phyloP scores from a whole-genome alignment of 2,329 filamentous ascomycete species.

The Clonostachys chloroleuca region DNA sequence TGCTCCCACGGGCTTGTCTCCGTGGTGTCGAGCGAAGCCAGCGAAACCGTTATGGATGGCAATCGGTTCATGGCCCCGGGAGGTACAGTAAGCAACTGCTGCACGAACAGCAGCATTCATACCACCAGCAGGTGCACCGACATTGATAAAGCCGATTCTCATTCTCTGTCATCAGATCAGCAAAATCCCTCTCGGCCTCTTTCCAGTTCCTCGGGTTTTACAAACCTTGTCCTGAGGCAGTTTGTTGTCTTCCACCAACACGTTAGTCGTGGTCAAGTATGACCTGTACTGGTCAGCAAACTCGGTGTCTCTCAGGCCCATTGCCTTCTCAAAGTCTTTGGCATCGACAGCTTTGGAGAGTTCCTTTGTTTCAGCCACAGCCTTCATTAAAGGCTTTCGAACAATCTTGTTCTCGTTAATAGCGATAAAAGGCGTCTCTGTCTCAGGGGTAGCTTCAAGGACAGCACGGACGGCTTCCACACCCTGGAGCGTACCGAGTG shows the following conservation, averaged over 20 bases:
- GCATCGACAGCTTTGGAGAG: slow-evolving; percentile 77
- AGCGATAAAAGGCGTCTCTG: slow-evolving; percentile 89
- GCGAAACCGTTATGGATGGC: slow-evolving; percentile 97
- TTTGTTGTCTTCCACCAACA: slow-evolving; percentile 62
- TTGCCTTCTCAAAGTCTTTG: slow-evolving; percentile 83
- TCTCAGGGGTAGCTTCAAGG: slow-evolving; percentile 82
- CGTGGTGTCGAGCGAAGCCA: slow-evolving; percentile 86
- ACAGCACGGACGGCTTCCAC: slow-evolving; percentile 92
- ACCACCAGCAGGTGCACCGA: slow-evolving; percentile 91
- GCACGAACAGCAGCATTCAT: slow-evolving; percentile 97
- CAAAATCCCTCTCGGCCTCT: background rate
- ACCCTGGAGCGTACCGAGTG: slow-evolving; percentile 88
- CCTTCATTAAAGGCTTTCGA: slow-evolving; percentile 82
- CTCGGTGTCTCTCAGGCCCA: slow-evolving; percentile 85
- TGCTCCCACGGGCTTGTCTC: slow-evolving; percentile 73
- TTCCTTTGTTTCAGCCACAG: slow-evolving; percentile 80
- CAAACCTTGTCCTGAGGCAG: slow-evolving; percentile 68
- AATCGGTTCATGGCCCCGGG: slow-evolving; percentile 85
- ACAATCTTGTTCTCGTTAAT: slow-evolving; percentile 98
- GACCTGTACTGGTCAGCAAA: slow-evolving; percentile 90
- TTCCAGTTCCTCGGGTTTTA: slow-evolving; percentile 3
- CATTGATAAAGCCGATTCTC: slow-evolving; percentile 93
- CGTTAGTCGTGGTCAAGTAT: slow-evolving; percentile 86
- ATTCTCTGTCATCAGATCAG: slow-evolving; percentile 58
- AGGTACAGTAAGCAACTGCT: slow-evolving; percentile 87